Evolutionary conservation across 2,329 filamentous ascomycete species (phyloP).

Genomic region (Paraphaeosphaeria sporulosa): DNA sequence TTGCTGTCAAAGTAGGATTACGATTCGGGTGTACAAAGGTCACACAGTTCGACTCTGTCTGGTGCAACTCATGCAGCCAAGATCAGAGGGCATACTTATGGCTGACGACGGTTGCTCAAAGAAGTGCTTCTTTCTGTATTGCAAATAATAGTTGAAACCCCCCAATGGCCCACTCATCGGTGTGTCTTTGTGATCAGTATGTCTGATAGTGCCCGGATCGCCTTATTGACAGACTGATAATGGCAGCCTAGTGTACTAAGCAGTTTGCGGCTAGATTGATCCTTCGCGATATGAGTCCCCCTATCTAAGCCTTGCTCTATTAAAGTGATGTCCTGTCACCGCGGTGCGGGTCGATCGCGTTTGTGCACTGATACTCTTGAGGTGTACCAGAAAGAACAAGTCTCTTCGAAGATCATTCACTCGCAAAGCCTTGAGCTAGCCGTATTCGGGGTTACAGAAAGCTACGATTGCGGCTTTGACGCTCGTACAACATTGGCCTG

Average conservation of each 20-base stretch:
- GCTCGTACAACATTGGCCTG: background rate
- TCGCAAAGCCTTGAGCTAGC: background rate
- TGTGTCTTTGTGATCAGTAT: background rate
- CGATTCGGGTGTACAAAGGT: background rate
- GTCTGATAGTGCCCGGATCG: background rate
- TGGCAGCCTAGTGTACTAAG: conserved; percentile 8
- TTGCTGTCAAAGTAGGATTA: conserved; percentile 1
- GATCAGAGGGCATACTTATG: background rate
- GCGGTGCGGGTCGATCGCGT: too few species aligned
- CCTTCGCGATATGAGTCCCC: background rate
- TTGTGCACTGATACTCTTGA: background rate
- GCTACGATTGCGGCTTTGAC: background rate
- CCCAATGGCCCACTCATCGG: background rate
- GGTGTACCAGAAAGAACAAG: background rate
- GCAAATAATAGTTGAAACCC: conserved; percentile 28
- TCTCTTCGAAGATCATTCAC: background rate
- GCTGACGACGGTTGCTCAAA: conserved; percentile 7
- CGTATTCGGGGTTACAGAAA: background rate
- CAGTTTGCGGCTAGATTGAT: conserved; percentile 1
- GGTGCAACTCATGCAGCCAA: conserved; percentile 1
- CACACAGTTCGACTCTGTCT: background rate
- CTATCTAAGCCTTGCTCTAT: background rate
- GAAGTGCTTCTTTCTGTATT: conserved; percentile 22
- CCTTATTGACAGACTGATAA: background rate
- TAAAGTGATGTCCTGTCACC: background rate